phyloP scores from a whole-genome alignment of 2,329 filamentous ascomycete genomes.

The Ophidiomyces ophidiicola region DNA sequence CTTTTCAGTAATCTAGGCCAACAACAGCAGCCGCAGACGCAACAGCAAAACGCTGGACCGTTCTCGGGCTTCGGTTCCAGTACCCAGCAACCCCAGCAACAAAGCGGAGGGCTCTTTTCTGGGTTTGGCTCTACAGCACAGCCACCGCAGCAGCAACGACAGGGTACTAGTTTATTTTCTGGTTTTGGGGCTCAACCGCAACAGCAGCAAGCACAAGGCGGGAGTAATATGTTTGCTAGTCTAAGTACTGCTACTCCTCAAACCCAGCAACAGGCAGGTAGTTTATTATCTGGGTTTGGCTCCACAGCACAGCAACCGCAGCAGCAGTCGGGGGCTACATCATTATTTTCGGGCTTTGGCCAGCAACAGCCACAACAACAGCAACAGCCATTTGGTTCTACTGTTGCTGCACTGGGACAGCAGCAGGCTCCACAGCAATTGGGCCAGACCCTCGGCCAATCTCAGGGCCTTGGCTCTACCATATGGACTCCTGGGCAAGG shows the following conservation, averaged over 20 bases:
- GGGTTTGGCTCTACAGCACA: conserved; percentile 15
- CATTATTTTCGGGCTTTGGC: conserved; percentile 31
- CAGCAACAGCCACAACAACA: conserved; percentile 17
- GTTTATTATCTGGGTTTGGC: conserved; percentile 8
- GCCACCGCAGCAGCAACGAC: conserved; percentile 29
- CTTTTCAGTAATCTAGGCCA: conserved; percentile 18
- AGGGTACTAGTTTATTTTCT: conserved; percentile 32
- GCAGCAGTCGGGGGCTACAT: conserved; percentile 26
- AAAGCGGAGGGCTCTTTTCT: conserved; percentile 18
- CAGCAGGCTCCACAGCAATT: conserved; percentile 29
- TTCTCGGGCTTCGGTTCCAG: conserved; percentile 10
- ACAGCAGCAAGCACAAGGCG: conserved; percentile 30
- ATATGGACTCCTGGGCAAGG: conserved; percentile 35
- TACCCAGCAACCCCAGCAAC: conserved; percentile 15
- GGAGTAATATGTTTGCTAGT: conserved; percentile 32
- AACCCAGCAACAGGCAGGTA: conserved; percentile 12
- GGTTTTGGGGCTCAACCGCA: conserved; percentile 24
- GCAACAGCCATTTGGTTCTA: conserved; percentile 18
- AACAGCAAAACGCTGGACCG: conserved; percentile 26
- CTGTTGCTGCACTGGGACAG: conserved; percentile 20
- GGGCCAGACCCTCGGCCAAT: conserved; percentile 30
- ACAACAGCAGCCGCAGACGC: conserved; percentile 19
- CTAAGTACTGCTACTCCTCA: conserved; percentile 19
- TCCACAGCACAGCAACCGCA: conserved; percentile 17
- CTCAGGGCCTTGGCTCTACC: conserved; percentile 27